Evolutionary conservation across 257 asterid genomes (phyloP).

Genomic region (Thymus mandschuricus): DNA sequence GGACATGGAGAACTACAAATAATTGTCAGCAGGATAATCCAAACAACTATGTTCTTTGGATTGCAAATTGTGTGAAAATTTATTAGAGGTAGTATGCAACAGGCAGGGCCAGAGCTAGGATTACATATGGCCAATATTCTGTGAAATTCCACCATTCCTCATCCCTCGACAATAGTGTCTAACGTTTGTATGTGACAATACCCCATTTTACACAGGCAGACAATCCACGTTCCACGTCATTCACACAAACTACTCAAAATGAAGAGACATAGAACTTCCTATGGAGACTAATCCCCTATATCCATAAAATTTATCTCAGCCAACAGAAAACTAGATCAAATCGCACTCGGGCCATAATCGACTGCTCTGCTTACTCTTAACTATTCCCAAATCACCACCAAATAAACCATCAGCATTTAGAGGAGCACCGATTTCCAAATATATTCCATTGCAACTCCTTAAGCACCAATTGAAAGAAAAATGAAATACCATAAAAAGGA

Average conservation of each 20-base stretch:
- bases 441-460: constrained; percentile 7
- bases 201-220: not conserved
- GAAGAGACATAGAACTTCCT: not conserved
- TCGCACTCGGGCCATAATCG: constrained; percentile 9
- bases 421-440: not conserved
- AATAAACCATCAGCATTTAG: not conserved
- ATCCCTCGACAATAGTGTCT: not conserved
- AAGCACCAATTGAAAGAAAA: not conserved
- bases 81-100: not conserved
- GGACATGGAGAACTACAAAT: not conserved
- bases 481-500: not conserved
- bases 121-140: not conserved
- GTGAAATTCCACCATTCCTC: not conserved
- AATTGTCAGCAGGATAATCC: not conserved
- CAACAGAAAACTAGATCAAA: constrained; percentile 1
- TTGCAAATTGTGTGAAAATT: not conserved
- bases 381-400: not conserved
- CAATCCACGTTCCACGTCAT: constrained; percentile 8
- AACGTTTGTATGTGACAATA: not conserved
- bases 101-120: not conserved
- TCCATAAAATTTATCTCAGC: not conserved
- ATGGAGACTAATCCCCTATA: not conserved
- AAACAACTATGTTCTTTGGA: not conserved
- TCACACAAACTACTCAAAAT: not conserved
- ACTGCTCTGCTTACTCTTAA: constrained; percentile 13